Percentiles rank a stretch among this genome's conserved stretches.
phyloP scores from a whole-genome alignment of 176 grass and related monocot genomes.

The Saccharum spontaneum region DNA sequence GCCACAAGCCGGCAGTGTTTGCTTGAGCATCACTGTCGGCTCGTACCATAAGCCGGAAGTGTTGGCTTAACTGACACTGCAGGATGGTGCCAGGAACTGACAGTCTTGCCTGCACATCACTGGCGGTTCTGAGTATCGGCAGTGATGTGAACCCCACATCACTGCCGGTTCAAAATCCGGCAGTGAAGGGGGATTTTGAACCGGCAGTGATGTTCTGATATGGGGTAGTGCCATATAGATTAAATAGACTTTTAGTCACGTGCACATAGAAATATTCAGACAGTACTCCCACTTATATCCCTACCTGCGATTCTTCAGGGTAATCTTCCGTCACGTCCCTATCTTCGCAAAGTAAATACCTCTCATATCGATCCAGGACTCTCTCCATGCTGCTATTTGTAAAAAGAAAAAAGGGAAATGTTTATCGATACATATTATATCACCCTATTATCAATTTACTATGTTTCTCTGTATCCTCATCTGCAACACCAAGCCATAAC shows the following conservation, averaged over 20 bases:
- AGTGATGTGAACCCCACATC: too few species aligned
- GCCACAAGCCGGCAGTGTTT: too few species aligned
- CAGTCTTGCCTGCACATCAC: too few species aligned
- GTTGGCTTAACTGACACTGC: too few species aligned
- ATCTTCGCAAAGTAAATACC: conserved; percentile 14
- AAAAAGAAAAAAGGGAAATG: neutral
- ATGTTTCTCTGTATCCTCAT: neutral
- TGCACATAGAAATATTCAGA: neutral
- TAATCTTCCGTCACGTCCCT: neutral
- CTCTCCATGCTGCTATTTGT: conserved; percentile 36
- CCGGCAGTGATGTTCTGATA: too few species aligned
- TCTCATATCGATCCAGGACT: conserved; percentile 46
- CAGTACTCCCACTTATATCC: neutral
- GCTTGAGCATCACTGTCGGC: too few species aligned
- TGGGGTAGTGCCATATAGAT: neutral
- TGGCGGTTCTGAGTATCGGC: too few species aligned
- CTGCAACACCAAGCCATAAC: too few species aligned
- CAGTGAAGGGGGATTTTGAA: too few species aligned
- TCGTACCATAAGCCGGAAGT: too few species aligned
- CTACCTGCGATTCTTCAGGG: neutral
- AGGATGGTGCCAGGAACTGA: too few species aligned
- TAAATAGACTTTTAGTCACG: neutral
- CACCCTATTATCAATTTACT: neutral
- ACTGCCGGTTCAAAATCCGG: too few species aligned
- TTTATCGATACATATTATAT: neutral